Conservation (phyloP, 768 basidiomycete species). For the Gloeophyllum trabeum region DNA sequence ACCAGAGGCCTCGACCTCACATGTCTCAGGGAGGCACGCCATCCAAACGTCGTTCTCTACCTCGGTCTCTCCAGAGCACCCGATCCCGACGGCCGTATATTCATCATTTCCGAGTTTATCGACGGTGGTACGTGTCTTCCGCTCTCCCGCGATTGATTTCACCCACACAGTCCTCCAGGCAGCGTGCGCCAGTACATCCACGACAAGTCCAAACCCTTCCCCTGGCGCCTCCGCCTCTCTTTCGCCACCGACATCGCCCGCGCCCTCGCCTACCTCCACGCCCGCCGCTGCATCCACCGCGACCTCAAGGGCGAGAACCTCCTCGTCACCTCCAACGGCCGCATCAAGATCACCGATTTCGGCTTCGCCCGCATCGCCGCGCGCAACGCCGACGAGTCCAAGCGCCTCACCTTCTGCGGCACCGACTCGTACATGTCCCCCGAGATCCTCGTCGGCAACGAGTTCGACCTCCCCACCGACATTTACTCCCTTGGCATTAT, state of each 20-base stretch:
- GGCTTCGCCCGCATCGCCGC: constrained; percentile 94
- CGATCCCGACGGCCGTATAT: constrained; percentile 71
- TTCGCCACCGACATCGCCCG: constrained; percentile 93
- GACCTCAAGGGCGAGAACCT: constrained; percentile 98
- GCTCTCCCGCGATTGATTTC: not conserved
- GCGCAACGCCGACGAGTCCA: constrained; percentile 80
- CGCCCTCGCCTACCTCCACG: constrained; percentile 95
- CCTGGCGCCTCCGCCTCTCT: constrained; percentile 88
- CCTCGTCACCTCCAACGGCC: constrained; percentile 87
- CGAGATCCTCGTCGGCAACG: constrained; percentile 83
- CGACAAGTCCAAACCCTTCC: constrained; percentile 72
- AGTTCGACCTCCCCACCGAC: constrained; percentile 91
- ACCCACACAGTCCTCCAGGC: constrained; percentile 15
- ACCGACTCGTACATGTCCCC: constrained; percentile 96
- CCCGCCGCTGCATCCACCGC: constrained; percentile 78
- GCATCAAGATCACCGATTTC: constrained; percentile 98
- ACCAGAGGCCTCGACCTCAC: constrained; percentile 4
- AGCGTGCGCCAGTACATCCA: constrained; percentile 90
- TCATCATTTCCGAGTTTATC: constrained; percentile 92
- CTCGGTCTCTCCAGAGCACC: constrained; percentile 82
- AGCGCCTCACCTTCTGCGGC: constrained; percentile 79
- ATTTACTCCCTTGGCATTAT: constrained; percentile 91
- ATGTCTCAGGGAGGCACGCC: constrained; percentile 58
- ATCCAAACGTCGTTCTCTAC: constrained; percentile 89
- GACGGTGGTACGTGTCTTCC: constrained; percentile 44